These are phyloP conservation scores for Yarrowia phangngaensis DNA, from an alignment of 805 yeast species.

Conservation along the genomic window DNA sequence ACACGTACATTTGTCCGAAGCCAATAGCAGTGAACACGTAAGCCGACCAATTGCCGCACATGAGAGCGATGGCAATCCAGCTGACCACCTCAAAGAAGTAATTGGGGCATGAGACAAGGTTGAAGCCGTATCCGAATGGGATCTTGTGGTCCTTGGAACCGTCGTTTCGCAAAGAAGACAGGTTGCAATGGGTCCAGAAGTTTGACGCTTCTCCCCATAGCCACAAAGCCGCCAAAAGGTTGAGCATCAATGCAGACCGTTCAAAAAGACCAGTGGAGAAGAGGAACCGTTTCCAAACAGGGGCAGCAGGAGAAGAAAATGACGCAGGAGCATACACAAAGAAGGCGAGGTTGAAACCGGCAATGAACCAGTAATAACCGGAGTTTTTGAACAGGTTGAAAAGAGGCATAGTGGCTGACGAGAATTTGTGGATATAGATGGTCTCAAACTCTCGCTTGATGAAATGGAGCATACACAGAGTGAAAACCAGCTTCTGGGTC, in stretches of 20 bases:
- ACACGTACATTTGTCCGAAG: constrained; percentile 75
- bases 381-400: constrained; percentile 84
- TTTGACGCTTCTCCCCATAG: constrained; percentile 65
- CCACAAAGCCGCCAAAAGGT: constrained; percentile 35
- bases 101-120: constrained; percentile 83
- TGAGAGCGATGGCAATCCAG: constrained; percentile 68
- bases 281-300: constrained; percentile 29
- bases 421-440: constrained; percentile 74
- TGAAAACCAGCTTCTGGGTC: constrained; percentile 54
- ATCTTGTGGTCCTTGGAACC: constrained; percentile 59
- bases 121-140: constrained; percentile 83
- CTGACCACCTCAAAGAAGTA: constrained; percentile 80
- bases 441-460: constrained; percentile 88
- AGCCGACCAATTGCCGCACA: constrained; percentile 75
- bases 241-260: constrained; percentile 15
- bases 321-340: constrained; percentile 48
- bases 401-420: constrained; percentile 88
- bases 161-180: constrained; percentile 52
- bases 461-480: constrained; percentile 68
- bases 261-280: constrained; percentile 32
- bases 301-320: constrained; percentile 31
- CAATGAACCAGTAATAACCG: constrained; percentile 87
- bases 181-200: constrained; percentile 62
- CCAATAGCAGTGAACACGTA: constrained; percentile 68
- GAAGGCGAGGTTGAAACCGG: constrained; percentile 59